Evolutionary conservation across 164 flowering plant genomes (phyloP).

Genomic region (Echeveria elegans): DNA sequence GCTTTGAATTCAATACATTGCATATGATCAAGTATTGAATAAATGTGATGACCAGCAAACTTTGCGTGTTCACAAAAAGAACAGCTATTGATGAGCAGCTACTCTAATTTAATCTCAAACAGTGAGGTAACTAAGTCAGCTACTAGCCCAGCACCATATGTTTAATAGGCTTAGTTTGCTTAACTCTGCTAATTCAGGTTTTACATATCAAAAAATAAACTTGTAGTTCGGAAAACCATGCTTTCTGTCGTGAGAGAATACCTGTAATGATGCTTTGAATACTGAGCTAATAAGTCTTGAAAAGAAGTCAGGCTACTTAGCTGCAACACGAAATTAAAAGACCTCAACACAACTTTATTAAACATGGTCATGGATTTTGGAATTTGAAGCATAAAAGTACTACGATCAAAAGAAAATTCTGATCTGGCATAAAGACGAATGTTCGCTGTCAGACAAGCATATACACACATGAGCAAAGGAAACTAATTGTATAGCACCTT

Average conservation of each 20-base stretch:
- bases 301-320: slow-evolving; percentile 53
- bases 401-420: neutral
- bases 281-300: slow-evolving; percentile 50
- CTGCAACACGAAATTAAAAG: slow-evolving; percentile 30
- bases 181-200: neutral
- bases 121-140: neutral
- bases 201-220: too few species aligned
- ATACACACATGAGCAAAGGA: neutral
- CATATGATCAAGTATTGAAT: neutral
- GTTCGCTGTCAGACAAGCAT: neutral
- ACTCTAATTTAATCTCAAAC: neutral
- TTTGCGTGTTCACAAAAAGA: neutral
- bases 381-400: neutral
- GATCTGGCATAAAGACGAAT: neutral
- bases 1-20: neutral
- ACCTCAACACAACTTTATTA: slow-evolving; percentile 5
- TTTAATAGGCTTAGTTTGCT: too few species aligned
- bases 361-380: neutral
- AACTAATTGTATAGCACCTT: neutral
- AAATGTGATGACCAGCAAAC: neutral
- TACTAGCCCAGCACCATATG: neutral
- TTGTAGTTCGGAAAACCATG: too few species aligned
- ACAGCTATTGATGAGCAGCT: neutral
- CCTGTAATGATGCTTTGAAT: slow-evolving; percentile 74
- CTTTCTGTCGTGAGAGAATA: too few species aligned